Percentiles rank a stretch among this genome's conserved stretches.
Evolutionary conservation across 2,329 filamentous ascomycete genomes (phyloP).

Genomic region (Hypoxylon sp.): DNA sequence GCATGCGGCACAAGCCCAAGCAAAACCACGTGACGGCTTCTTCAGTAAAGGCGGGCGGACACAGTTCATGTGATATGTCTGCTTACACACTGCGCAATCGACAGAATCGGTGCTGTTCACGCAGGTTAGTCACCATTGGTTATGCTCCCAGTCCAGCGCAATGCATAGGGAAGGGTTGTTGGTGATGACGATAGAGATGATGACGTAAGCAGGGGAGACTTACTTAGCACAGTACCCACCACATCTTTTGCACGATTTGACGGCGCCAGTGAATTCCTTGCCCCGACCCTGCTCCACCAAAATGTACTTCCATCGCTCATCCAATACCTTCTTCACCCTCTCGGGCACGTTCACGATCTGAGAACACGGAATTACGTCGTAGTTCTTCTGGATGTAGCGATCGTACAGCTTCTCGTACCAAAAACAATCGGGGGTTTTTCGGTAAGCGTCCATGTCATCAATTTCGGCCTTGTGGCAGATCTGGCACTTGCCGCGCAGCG

Average conservation of each 20-base stretch:
- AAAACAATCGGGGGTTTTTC: constrained; percentile 87
- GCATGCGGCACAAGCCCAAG: constrained; percentile 96
- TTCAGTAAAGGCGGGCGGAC: constrained; percentile 92
- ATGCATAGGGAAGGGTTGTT: constrained; percentile 5
- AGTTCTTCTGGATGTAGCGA: constrained; percentile 97
- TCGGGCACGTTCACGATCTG: constrained; percentile 96
- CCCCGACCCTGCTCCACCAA: constrained; percentile 92
- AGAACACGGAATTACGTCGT: constrained; percentile 93
- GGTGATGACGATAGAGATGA: too few relatives aligned
- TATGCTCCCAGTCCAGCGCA: constrained; percentile 1
- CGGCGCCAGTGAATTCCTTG: constrained; percentile 94
- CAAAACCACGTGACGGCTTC: constrained; percentile 96
- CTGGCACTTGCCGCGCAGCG: constrained; percentile 91
- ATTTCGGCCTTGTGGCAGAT: constrained; percentile 93
- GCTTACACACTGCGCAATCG: constrained; percentile 93
- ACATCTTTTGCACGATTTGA: constrained; percentile 96
- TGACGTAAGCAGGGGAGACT: constrained; percentile 53
- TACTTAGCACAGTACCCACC: constrained; percentile 91
- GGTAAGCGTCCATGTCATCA: constrained; percentile 82
- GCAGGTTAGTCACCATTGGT: constrained; percentile 29
- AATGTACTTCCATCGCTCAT: constrained; percentile 97
- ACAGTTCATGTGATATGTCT: constrained; percentile 99
- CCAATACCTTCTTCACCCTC: constrained; percentile 93
- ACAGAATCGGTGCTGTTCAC: constrained; percentile 85
- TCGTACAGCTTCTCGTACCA: constrained; percentile 99